These are phyloP conservation scores for Polymyxa betae DNA, from an alignment of 208 protist genomes.

Conservation along the genomic window DNA sequence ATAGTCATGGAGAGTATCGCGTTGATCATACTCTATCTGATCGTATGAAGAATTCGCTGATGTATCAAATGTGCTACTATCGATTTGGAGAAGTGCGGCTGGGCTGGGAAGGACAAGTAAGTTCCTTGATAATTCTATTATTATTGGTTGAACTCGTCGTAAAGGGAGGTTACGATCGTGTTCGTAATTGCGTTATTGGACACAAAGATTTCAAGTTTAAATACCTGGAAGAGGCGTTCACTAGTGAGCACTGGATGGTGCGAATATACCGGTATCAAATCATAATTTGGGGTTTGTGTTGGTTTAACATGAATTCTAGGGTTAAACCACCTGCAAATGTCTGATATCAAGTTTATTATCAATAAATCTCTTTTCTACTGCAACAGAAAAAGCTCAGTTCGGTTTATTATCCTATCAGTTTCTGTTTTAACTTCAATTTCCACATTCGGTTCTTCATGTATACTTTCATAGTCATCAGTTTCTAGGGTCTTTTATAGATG, in stretches of 20 bases:
- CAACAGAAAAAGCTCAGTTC: too few species aligned
- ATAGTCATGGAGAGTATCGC: slow-evolving; percentile 72
- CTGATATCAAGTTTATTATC: too few species aligned
- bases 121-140: background rate
- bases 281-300: too few species aligned
- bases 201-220: slow-evolving; percentile 79
- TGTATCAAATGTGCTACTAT: slow-evolving; percentile 91
- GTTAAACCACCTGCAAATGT: too few species aligned
- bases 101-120: slow-evolving; percentile 68
- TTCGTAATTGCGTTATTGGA: slow-evolving; percentile 79
- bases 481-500: too few species aligned
- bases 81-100: slow-evolving; percentile 82
- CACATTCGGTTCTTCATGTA: too few species aligned
- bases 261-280: slow-evolving; percentile 95
- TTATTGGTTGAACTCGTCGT: background rate
- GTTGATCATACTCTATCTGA: slow-evolving; percentile 69
- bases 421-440: too few species aligned
- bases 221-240: slow-evolving; percentile 85
- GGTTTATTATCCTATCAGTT: too few species aligned
- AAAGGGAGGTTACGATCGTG: slow-evolving; percentile 69
- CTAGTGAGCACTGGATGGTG: slow-evolving; percentile 90
- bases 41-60: slow-evolving; percentile 82
- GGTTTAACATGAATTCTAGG: too few species aligned
- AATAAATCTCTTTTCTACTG: too few species aligned
- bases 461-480: too few species aligned